phyloP scores from a whole-genome alignment of 2,329 filamentous ascomycete species.

The Cladosporium sp. region DNA sequence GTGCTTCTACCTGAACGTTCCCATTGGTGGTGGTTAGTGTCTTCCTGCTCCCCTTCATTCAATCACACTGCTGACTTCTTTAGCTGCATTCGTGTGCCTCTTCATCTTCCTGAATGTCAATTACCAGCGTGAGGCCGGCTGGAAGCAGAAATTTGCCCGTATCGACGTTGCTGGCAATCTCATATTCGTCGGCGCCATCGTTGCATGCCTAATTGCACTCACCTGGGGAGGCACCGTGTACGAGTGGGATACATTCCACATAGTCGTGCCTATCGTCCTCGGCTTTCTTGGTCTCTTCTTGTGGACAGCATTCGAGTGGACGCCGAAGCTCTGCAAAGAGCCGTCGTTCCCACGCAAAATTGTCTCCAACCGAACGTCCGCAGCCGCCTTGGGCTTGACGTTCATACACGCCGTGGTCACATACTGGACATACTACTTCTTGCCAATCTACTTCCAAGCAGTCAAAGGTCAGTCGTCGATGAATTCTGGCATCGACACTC shows the following conservation, averaged over 20 bases:
- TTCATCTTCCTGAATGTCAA: constrained; percentile 38
- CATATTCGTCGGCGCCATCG: constrained; percentile 38
- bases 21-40: constrained; percentile 25
- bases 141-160: constrained; percentile 18
- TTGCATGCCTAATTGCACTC: constrained; percentile 42
- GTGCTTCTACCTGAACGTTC: constrained; percentile 41
- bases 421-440: constrained; percentile 35
- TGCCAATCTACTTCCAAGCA: constrained; percentile 41
- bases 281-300: constrained; percentile 38
- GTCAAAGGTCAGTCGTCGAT: constrained; percentile 37
- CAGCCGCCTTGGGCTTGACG: constrained; percentile 30
- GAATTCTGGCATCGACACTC: constrained; percentile 36
- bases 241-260: constrained; percentile 39
- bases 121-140: constrained; percentile 13
- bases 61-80: not conserved
- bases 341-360: constrained; percentile 24
- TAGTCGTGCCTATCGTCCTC: constrained; percentile 43
- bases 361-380: constrained; percentile 41
- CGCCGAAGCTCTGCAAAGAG: constrained; percentile 5
- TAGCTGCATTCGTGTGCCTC: constrained; percentile 27
- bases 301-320: constrained; percentile 6
- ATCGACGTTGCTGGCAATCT: constrained; percentile 45
- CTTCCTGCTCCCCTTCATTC: not conserved
- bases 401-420: constrained; percentile 37
- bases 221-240: constrained; percentile 42